phyloP scores from a whole-genome alignment of 108 stramenopile species.

The Cyclotella cryptica region DNA sequence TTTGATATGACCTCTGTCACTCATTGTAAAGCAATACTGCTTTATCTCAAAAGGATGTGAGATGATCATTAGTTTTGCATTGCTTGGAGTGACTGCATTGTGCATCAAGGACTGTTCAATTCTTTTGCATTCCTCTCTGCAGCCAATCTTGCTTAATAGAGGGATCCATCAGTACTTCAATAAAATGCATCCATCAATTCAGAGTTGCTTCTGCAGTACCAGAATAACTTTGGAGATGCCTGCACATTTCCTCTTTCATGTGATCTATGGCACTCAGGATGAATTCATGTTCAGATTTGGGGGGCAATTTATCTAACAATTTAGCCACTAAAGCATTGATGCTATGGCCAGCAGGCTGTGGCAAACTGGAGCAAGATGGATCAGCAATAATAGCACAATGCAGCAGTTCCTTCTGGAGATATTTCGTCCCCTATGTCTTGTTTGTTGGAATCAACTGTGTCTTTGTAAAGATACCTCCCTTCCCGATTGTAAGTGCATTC shows the following conservation, averaged over 20 bases:
- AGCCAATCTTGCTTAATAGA: neutral
- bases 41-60: neutral
- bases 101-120: neutral
- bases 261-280: neutral
- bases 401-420: conserved; percentile 4
- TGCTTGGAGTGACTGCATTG: neutral
- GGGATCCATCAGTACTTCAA: neutral
- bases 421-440: neutral
- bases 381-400: neutral
- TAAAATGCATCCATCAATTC: conserved; percentile 1
- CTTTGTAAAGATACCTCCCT: neutral
- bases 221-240: neutral
- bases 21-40: neutral
- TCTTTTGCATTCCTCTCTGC: conserved; percentile 8
- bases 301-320: neutral
- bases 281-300: neutral
- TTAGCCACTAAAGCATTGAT: neutral
- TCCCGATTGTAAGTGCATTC: neutral
- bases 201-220: neutral
- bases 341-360: neutral
- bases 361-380: neutral
- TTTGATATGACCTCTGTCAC: neutral
- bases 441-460: neutral
- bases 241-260: neutral
- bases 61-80: neutral